Evolutionary conservation across 1,284 basidiomycete genomes (phyloP).

Genomic region (Trametes sp.): DNA sequence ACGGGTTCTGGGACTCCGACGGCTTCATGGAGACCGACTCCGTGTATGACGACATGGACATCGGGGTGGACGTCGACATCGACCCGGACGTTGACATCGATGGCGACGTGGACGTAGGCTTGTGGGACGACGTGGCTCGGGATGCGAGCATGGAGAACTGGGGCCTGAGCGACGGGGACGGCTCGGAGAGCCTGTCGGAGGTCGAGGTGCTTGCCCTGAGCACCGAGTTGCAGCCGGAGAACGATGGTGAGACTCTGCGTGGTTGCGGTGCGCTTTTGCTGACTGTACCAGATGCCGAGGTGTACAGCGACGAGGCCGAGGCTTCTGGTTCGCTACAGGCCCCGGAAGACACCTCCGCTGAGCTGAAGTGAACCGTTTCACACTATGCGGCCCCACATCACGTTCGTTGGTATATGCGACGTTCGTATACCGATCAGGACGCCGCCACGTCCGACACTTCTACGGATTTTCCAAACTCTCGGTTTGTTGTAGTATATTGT

Average conservation of each 20-base stretch:
- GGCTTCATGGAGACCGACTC: conserved; percentile 45
- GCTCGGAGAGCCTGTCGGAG: conserved; percentile 38
- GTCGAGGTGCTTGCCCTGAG: conserved; percentile 31
- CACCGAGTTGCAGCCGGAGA: conserved; percentile 20
- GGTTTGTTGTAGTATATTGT: conserved; percentile 25
- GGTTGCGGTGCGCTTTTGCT: neutral
- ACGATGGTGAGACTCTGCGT: conserved; percentile 23
- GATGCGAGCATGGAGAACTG: conserved; percentile 35
- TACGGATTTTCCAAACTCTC: neutral
- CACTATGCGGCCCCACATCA: too few relatives aligned
- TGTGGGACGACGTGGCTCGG: conserved; percentile 32
- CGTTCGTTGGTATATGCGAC: neutral
- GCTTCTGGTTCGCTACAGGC: conserved; percentile 20
- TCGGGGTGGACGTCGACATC: conserved; percentile 34
- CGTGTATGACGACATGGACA: conserved; percentile 39
- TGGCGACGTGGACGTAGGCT: conserved; percentile 2
- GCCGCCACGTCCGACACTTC: neutral
- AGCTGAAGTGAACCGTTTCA: conserved; percentile 16
- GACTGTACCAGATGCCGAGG: conserved; percentile 20
- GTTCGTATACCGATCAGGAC: neutral
- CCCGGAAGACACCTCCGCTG: conserved; percentile 13
- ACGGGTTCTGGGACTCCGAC: conserved; percentile 48
- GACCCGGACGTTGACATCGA: conserved; percentile 32
- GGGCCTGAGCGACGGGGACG: conserved; percentile 40
- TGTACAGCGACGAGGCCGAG: conserved; percentile 27